These are phyloP conservation scores for Phaeotremella skinneri DNA, from an alignment of 768 basidiomycete genomes.

Conservation along the genomic window DNA sequence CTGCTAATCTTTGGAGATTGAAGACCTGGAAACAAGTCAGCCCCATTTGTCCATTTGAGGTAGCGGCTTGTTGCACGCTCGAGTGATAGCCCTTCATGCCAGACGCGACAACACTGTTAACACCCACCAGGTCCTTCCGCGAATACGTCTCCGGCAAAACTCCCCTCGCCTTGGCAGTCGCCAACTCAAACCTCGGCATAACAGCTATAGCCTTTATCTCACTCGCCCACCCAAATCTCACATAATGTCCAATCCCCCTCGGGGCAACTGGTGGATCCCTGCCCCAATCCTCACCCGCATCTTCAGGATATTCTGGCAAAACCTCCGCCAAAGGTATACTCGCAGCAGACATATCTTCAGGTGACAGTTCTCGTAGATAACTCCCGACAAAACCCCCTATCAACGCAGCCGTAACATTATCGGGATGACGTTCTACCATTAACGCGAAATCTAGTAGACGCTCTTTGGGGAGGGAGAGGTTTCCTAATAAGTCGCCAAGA, in stretches of 20 bases:
- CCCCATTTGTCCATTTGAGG: not conserved
- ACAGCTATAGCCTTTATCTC: constrained; percentile 89
- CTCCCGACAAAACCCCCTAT: constrained; percentile 96
- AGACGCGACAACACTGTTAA: not conserved
- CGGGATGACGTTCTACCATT: constrained; percentile 99
- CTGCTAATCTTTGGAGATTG: constrained; percentile 93
- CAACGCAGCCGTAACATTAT: constrained; percentile 96
- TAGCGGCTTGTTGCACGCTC: not conserved
- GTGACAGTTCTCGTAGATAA: constrained; percentile 85
- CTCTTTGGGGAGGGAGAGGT: constrained; percentile 64
- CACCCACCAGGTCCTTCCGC: constrained; percentile 80
- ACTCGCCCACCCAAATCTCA: constrained; percentile 80
- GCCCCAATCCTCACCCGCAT: constrained; percentile 91
- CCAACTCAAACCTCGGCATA: constrained; percentile 91
- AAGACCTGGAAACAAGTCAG: constrained; percentile 66
- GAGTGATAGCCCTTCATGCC: not conserved
- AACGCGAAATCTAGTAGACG: constrained; percentile 91
- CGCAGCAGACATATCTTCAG: constrained; percentile 73
- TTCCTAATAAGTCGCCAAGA: constrained; percentile 77
- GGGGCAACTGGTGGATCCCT: constrained; percentile 82
- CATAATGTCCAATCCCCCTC: constrained; percentile 85
- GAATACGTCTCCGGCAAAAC: constrained; percentile 83
- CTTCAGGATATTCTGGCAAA: constrained; percentile 88
- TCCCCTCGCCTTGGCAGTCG: constrained; percentile 87
- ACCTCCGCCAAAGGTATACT: constrained; percentile 94